Conservation (phyloP, 2,329 filamentous ascomycete genomes). For the Microdochium nivale region DNA sequence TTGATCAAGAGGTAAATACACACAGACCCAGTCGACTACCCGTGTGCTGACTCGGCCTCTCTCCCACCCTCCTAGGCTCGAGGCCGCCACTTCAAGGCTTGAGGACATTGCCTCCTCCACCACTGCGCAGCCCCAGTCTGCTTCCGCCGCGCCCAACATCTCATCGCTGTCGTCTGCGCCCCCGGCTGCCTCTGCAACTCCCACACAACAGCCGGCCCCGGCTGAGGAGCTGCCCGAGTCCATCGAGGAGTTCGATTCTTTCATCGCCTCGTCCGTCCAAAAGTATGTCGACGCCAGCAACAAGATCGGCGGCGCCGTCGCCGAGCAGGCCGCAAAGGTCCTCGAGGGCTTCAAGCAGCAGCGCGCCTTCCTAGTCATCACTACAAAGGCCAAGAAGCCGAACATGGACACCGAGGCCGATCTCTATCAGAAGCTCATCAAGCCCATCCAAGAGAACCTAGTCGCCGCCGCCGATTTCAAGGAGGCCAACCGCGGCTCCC, state of each 20-base stretch:
- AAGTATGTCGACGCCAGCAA: slow-evolving; percentile 72
- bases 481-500: slow-evolving; percentile 69
- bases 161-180: slow-evolving; percentile 13
- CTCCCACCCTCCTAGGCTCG: slow-evolving; percentile 57
- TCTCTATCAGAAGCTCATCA: slow-evolving; percentile 68
- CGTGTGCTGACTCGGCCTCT: slow-evolving; percentile 85
- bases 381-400: slow-evolving; percentile 88
- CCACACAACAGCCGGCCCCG: slow-evolving; percentile 25
- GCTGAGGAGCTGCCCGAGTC: slow-evolving; percentile 59
- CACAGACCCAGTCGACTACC: slow-evolving; percentile 60
- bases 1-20: slow-evolving; percentile 85
- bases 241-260: slow-evolving; percentile 80
- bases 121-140: slow-evolving; percentile 47
- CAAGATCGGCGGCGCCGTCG: slow-evolving; percentile 67
- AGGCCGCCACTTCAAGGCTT: slow-evolving; percentile 90
- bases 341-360: slow-evolving; percentile 69
- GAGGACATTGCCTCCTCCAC: slow-evolving; percentile 88
- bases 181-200: slow-evolving; percentile 12
- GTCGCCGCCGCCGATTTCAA: slow-evolving; percentile 72
- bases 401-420: slow-evolving; percentile 56
- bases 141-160: slow-evolving; percentile 36
- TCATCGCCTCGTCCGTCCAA: slow-evolving; percentile 66
- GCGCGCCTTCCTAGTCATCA: slow-evolving; percentile 78
- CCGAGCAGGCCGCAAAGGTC: slow-evolving; percentile 60
- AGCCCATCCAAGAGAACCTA: slow-evolving; percentile 78